Conservation (phyloP, 192 early-diverging fungal species). For the Umbelopsis vinacea region DNA sequence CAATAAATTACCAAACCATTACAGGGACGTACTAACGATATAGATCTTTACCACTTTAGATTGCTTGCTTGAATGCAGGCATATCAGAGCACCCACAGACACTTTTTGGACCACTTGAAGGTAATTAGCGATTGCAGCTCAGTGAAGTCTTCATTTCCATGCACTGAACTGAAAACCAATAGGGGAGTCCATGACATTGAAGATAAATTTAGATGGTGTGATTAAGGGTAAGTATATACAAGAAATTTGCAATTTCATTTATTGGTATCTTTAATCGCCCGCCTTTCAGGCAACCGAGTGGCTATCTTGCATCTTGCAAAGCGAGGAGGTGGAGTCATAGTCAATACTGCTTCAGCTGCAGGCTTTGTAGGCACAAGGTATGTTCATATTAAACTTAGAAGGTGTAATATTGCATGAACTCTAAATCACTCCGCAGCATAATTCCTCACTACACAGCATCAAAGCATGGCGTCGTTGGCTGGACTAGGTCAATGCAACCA, state of each 20-base stretch:
- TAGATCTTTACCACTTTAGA: background rate
- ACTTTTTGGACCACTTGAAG: constrained; percentile 31
- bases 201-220: constrained; percentile 19
- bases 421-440: background rate
- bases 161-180: background rate
- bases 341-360: constrained; percentile 35
- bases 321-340: constrained; percentile 34
- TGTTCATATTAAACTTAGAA: background rate
- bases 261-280: background rate
- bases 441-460: constrained; percentile 26
- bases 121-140: background rate
- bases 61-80: constrained; percentile 36
- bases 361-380: constrained; percentile 17
- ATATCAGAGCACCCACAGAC: constrained; percentile 2
- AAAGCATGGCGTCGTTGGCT: constrained; percentile 39
- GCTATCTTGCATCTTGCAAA: constrained; percentile 31
- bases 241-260: no score
- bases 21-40: no score
- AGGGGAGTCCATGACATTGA: constrained; percentile 1
- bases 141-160: background rate
- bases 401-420: background rate
- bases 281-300: constrained; percentile 31
- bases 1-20: no score
- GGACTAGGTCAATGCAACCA: constrained; percentile 28
- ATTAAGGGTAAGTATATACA: constrained; percentile 12